phyloP scores from a whole-genome alignment of 1,284 basidiomycete species.

The Sparassis latifolia region DNA sequence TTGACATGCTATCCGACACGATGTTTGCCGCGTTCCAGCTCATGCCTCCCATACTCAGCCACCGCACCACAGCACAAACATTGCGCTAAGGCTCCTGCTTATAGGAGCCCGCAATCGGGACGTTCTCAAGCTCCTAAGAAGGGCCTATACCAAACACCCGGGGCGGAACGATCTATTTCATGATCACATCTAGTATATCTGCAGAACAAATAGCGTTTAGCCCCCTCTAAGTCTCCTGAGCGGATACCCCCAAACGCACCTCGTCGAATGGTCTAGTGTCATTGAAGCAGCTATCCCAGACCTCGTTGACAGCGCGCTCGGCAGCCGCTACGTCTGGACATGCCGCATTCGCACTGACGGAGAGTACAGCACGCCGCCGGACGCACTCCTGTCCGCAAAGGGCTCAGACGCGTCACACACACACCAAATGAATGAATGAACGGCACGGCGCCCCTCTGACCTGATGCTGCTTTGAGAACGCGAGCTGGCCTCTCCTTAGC shows the following conservation, averaged over 20 bases:
- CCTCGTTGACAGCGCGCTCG: conserved; percentile 88
- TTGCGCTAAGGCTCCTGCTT: too few relatives aligned
- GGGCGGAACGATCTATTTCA: neutral
- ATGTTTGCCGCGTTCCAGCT: too few relatives aligned
- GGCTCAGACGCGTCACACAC: conserved; percentile 1
- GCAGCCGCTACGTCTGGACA: conserved; percentile 76
- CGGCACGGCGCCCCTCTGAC: conserved; percentile 30
- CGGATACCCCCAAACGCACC: conserved; percentile 36
- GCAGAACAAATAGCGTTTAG: neutral
- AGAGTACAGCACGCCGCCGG: conserved; percentile 79
- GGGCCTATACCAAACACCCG: too few relatives aligned
- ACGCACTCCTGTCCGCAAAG: conserved; percentile 67
- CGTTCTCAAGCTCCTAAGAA: too few relatives aligned
- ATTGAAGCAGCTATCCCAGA: conserved; percentile 93
- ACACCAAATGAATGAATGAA: conserved; percentile 1
- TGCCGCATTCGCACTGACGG: conserved; percentile 76
- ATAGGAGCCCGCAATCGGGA: too few relatives aligned
- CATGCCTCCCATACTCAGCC: too few relatives aligned
- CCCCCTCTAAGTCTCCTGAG: neutral
- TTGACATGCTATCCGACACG: too few relatives aligned
- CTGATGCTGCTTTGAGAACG: conserved; percentile 92
- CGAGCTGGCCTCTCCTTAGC: conserved; percentile 64
- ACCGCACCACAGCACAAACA: too few relatives aligned
- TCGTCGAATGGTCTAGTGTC: conserved; percentile 98
- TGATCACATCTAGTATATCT: neutral